Percentiles rank a stretch among this genome's conserved stretches.
Evolutionary conservation across 129 eudicot species (phyloP).

Genomic region (Flaveria bidentis): DNA sequence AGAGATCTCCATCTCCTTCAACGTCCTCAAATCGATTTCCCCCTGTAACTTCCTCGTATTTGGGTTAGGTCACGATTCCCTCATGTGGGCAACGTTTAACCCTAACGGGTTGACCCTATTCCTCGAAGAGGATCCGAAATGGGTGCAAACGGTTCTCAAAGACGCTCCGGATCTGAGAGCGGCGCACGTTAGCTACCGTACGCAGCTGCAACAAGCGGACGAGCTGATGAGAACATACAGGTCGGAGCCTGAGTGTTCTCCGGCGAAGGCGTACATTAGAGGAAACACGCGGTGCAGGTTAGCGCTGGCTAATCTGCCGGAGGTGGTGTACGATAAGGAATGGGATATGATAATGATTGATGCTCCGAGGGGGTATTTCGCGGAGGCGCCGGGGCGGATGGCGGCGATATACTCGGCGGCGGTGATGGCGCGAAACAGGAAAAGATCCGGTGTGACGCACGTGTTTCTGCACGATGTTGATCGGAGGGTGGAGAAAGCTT

Average conservation of each 20-base stretch:
- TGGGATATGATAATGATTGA: constrained; percentile 96
- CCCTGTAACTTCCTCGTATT: constrained; percentile 79
- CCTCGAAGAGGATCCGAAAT: constrained; percentile 81
- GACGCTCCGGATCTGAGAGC: constrained; percentile 64
- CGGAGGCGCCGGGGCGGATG: constrained; percentile 92
- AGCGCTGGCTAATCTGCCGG: constrained; percentile 57
- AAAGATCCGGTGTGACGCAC: constrained; percentile 71
- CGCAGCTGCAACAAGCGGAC: constrained; percentile 62
- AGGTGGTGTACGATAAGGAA: constrained; percentile 70
- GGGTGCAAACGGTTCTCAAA: constrained; percentile 56
- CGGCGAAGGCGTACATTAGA: constrained; percentile 40
- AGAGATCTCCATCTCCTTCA: constrained; percentile 58
- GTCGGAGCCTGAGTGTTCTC: constrained; percentile 55
- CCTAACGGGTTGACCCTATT: constrained; percentile 71
- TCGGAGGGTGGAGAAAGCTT: constrained; percentile 74
- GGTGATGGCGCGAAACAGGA: constrained; percentile 83
- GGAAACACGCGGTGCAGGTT: constrained; percentile 63
- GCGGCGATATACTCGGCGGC: constrained; percentile 91
- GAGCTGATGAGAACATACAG: constrained; percentile 40
- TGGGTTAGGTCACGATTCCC: constrained; percentile 83
- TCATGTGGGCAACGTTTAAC: constrained; percentile 82
- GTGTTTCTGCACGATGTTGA: constrained; percentile 90
- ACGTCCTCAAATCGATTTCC: constrained; percentile 46
- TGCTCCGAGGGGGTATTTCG: constrained; percentile 72
- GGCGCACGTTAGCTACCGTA: constrained; percentile 54